phyloP scores from a whole-genome alignment of 306 rosid species.

The Acacia melanoxylon region DNA sequence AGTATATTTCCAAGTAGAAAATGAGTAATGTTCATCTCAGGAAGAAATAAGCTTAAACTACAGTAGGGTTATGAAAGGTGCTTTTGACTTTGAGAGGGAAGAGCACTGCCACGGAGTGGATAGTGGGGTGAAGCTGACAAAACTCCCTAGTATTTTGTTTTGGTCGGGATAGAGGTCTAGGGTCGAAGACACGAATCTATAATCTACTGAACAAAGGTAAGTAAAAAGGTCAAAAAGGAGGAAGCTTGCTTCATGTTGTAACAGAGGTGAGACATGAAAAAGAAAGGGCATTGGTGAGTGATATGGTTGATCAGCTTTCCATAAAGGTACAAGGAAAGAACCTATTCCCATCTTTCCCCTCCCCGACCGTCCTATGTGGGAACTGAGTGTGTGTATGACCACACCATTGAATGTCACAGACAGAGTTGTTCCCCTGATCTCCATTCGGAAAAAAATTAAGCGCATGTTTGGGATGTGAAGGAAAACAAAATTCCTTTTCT shows the following conservation, averaged over 20 bases:
- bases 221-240: not conserved
- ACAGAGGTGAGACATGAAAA: not conserved
- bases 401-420: not conserved
- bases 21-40: not conserved
- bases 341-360: not conserved
- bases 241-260: not conserved
- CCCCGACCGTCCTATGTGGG: conserved; percentile 28
- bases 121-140: not conserved
- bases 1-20: not conserved
- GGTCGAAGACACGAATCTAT: not conserved
- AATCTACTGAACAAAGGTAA: not conserved
- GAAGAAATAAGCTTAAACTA: not conserved
- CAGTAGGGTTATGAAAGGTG: not conserved
- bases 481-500: not conserved
- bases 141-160: not conserved
- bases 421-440: not conserved
- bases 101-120: not conserved
- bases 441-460: not conserved
- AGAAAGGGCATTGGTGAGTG: not conserved
- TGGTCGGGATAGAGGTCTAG: not conserved
- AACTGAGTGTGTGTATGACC: conserved; percentile 22
- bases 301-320: conserved; percentile 26
- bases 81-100: not conserved
- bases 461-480: not conserved
- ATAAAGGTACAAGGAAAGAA: not conserved